Evolutionary conservation across 345 rosid species (phyloP), one percentile per base, ranked within the genome.

Genomic region (Syzygium oleosum): DNA sequence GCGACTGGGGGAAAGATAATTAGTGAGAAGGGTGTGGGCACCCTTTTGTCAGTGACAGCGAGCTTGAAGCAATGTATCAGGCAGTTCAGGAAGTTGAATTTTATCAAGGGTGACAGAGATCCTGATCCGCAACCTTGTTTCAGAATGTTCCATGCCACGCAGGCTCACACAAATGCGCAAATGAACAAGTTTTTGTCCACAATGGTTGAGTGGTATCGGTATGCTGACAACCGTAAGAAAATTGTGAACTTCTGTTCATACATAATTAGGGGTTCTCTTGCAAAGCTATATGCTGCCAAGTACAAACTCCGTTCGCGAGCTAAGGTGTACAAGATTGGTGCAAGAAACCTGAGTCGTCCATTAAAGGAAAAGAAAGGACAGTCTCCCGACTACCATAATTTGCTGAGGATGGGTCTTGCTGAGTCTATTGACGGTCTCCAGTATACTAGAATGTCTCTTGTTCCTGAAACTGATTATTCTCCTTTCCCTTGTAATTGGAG

Each of bases 21-120:
- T 68, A 97, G 99, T 65, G 99, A 96, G 89, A 96, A 97, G 89
- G 99, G 99, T 31, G 99, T 96, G 53, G 99, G 99, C n/a, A 97
- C 99, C 51, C 97, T 97, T 85, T 88, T 97, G 63, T 97, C 99
- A 0, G 98, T 97, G 84, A 96, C 99, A 1, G 98, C 98, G 21
- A 97, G 99, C 92, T 92, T 96, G 93, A 97, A 97, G 88, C 98
- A 97, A 89, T 95, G 99, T 90, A 96, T 96, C 88, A 95, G 94
- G 91, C 99, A 97, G 91, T 97, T 97, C 87, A 92, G 99, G 90
- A 97, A 96, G 92, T 86, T 97, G 89, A 91, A 86, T 78, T 96
- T 97, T 89, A 92, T 97, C 38, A 96, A 97, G 88, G 99, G 99
- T 85, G 99, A 97, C 87, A 91, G 98, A 23, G 99, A 97, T 90